Evolutionary conservation across 768 basidiomycete species (phyloP), one percentile per base, ranked within the genome.

Genomic region (Collybia sordida): DNA sequence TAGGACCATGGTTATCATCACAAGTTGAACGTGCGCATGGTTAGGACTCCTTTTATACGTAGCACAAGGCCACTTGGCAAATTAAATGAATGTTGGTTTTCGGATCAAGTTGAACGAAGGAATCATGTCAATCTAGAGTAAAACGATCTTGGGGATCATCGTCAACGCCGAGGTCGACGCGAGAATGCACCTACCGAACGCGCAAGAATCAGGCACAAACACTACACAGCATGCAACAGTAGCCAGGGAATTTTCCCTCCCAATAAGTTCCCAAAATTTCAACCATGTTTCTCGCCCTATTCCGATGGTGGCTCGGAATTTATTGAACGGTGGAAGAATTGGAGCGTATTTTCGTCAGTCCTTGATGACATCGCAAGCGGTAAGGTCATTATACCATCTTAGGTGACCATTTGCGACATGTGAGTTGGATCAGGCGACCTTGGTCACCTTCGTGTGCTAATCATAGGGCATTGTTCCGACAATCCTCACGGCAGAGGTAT

Each of bases 1-100:
- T 23, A 65, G 28, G 31, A 53, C 46, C 67, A 68, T 68, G 28
- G 42, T 41, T 46, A 11, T 14, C 9, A 11, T 14, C 11, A 17
- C 39, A 15, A 40, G 19, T 19, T 17, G 19, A 21, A 40, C 18
- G 12, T 8, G n/a, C 14, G 39, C 3, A 40, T 21, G 23, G 8
- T 24, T 3, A 19, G 39, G 23, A 3, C 12, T 17, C 39, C 39
- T 40, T 40, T 40, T 40, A 40, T 40, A 40, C 7, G 12, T n/a
- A 21, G n/a, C 3, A 40, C 6, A 17, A 40, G 18, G 3, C 19
- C 39, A 21, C 3, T 19, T 9, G n/a, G 18, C n/a, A 40, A 21
- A 14, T 40, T 40, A 3, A 21, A 14, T 24, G 14, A n/a, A 21
- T 24, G 4, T 9, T 40, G 23, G 39, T 40, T n/a, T 40, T 40